Percentiles rank a stretch among this genome's conserved stretches.
Conservation (phyloP, 257 asterid genomes). For the Capsicum chinense region DNA sequence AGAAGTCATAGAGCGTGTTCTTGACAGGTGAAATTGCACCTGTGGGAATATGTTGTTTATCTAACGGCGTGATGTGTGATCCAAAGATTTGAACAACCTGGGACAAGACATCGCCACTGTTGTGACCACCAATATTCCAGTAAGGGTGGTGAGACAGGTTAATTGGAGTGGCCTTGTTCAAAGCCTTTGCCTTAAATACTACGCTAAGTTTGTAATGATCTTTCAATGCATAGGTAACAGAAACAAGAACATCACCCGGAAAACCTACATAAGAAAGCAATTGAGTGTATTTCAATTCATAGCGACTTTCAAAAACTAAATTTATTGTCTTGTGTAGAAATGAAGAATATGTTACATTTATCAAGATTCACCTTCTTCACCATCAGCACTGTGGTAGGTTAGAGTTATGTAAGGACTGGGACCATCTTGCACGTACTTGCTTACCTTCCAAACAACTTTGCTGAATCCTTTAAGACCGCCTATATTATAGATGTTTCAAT, state of each 20-base stretch:
- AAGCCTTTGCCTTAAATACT: constrained; percentile 33
- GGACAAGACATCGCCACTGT: constrained; percentile 33
- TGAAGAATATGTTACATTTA: not conserved
- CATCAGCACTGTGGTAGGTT: constrained; percentile 66
- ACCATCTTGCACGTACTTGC: constrained; percentile 44
- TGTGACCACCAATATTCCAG: constrained; percentile 42
- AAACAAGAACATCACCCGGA: constrained; percentile 36
- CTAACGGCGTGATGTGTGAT: constrained; percentile 23
- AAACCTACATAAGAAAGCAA: constrained; percentile 29
- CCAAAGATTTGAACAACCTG: constrained; percentile 36
- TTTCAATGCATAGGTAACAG: constrained; percentile 27
- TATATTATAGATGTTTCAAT: constrained; percentile 26
- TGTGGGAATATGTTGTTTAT: constrained; percentile 17
- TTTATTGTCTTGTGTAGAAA: not conserved
- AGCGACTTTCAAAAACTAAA: not conserved
- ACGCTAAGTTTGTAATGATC: constrained; percentile 25
- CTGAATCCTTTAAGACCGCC: constrained; percentile 83
- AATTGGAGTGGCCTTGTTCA: constrained; percentile 43
- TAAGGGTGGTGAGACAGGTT: constrained; percentile 41
- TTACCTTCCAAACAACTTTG: constrained; percentile 70
- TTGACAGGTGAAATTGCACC: constrained; percentile 30
- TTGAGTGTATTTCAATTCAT: not conserved
- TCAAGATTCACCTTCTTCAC: constrained; percentile 63
- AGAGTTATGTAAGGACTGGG: constrained; percentile 59
- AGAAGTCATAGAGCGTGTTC: constrained; percentile 36